Percentiles rank a stretch among this genome's conserved stretches.
phyloP scores from a whole-genome alignment of 179 eudicot species.

The Beta macrorhiza region DNA sequence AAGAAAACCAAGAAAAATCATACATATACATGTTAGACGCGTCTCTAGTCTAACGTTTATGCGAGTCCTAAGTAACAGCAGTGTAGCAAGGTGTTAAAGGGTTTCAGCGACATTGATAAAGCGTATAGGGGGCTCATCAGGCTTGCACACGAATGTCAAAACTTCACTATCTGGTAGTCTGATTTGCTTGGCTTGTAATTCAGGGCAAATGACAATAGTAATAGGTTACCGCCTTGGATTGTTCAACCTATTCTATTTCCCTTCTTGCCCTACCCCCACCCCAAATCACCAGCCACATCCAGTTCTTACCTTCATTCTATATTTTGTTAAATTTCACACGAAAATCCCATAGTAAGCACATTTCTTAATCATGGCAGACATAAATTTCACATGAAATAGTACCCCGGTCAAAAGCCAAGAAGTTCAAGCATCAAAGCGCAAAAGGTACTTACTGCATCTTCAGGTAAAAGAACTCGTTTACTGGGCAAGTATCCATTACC shows the following conservation, averaged over 20 bases:
- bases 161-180: background rate
- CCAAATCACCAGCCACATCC: background rate
- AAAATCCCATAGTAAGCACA: background rate
- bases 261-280: background rate
- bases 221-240: background rate
- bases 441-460: constrained; percentile 76
- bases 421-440: background rate
- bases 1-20: too few species aligned
- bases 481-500: constrained; percentile 55
- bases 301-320: background rate
- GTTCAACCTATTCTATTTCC: background rate
- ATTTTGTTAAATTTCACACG: background rate
- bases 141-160: background rate
- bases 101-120: background rate
- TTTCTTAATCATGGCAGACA: constrained; percentile 1
- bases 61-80: too few species aligned
- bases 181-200: background rate
- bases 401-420: background rate
- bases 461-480: constrained; percentile 77
- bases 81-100: background rate
- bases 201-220: background rate
- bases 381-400: background rate
- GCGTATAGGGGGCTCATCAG: background rate
- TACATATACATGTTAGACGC: too few species aligned
- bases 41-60: too few species aligned